Evolutionary conservation across 208 protist genomes (phyloP), one percentile per base, ranked within the genome.

Genomic region (Trypanosoma cruzi): DNA sequence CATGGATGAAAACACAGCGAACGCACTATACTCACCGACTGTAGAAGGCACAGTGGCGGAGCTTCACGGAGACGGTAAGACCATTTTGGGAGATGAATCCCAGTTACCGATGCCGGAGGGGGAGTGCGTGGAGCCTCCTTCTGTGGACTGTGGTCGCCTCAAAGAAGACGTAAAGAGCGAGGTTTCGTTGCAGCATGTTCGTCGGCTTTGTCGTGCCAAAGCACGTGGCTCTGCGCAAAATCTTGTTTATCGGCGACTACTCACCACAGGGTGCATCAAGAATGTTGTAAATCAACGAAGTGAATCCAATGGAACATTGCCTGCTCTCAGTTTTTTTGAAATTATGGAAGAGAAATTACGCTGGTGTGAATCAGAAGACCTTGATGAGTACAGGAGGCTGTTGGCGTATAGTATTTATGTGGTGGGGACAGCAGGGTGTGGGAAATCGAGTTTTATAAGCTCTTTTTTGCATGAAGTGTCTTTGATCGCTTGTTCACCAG

Each of bases 391-490:
- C 26, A 36, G 66, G 48, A 62, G 26, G 26, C n/a, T 71, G 14
- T 28, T 71, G 6, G 54, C 66, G 46, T 71, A 71, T 29, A 64
- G 34, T 52, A 14, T 71, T 13, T 71, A 71, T 31, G n/a, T 71
- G 11, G 31, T 71, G 10, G 66, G 66, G 13, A 28, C 44, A 22
- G 56, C 29, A 32, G 44, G 66, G 11, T 42, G 28, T 56, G 66
- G 66, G 18, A 71, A 71, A 48, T 57, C 66, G 29, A 64, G 28
- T 56, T 31, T 71, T 7, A 28, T 62, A 37, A 32, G 63, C 31
- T 42, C 18, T 31, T 18, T 71, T 14, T 36, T 42, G 29, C 42
- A 46, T 56, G 44, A 57, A 6, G 20, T n/a, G 37, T 18, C 54
- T n/a, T 10, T 14, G 49, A 10, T 29, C 8, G 49, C 49, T 28